phyloP scores from a whole-genome alignment of 1,284 basidiomycete genomes.

The Wolfiporia cocos region DNA sequence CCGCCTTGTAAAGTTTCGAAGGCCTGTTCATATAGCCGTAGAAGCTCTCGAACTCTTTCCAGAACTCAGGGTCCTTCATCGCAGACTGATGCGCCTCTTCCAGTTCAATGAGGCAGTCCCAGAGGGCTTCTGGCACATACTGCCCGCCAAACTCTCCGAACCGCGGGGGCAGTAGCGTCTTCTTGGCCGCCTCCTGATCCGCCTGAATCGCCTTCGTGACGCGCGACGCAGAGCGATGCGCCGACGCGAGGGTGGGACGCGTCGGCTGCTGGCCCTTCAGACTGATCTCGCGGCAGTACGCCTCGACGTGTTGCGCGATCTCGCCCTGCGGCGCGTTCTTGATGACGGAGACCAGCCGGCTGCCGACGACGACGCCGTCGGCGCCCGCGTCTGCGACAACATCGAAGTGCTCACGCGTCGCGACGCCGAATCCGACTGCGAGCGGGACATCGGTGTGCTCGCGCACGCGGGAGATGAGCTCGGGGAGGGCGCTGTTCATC shows the following conservation, averaged over 20 bases:
- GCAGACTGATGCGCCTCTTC: constrained; percentile 89
- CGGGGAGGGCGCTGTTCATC: constrained; percentile 75
- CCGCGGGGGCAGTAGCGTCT: constrained; percentile 63
- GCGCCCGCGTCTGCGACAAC: constrained; percentile 82
- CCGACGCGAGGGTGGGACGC: constrained; percentile 14
- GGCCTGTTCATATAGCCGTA: constrained; percentile 88
- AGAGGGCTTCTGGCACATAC: constrained; percentile 93
- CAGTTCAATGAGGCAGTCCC: constrained; percentile 87
- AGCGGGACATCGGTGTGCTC: constrained; percentile 76
- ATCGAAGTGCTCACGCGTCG: constrained; percentile 90
- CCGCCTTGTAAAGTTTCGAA: constrained; percentile 64
- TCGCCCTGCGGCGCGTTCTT: constrained; percentile 54
- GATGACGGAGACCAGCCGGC: constrained; percentile 78
- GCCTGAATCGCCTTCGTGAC: constrained; percentile 21
- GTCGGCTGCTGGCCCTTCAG: constrained; percentile 46
- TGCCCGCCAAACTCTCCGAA: constrained; percentile 98
- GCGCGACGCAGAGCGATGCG: constrained; percentile 14
- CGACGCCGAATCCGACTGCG: constrained; percentile 95
- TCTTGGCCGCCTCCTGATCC: constrained; percentile 27
- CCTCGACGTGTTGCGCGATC: constrained; percentile 59
- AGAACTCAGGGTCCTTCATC: constrained; percentile 85
- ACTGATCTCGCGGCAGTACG: constrained; percentile 69
- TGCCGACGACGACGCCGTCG: constrained; percentile 94
- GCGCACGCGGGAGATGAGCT: constrained; percentile 71
- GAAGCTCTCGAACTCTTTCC: constrained; percentile 86